Evolutionary conservation across 139 green algal species (phyloP).

Genomic region (Auxenochlorella pyrenoidosa): DNA sequence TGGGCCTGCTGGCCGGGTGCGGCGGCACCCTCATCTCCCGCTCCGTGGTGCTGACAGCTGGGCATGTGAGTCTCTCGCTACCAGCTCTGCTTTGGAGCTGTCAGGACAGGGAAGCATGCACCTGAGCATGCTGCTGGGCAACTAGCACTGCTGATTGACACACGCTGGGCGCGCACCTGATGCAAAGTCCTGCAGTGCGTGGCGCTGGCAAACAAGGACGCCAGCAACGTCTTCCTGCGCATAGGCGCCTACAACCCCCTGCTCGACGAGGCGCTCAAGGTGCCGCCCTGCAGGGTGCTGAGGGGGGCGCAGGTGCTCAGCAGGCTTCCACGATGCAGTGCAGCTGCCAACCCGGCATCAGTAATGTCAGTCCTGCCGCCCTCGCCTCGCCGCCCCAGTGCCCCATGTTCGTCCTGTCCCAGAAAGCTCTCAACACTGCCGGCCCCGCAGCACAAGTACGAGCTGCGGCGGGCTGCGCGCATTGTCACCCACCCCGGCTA

Average conservation of each 20-base stretch:
- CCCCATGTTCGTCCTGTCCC: not conserved
- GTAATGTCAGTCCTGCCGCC: too few relatives aligned
- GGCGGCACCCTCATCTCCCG: constrained; percentile 24
- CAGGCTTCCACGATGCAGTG: too few relatives aligned
- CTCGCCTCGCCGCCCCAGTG: not conserved
- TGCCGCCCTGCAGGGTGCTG: not conserved
- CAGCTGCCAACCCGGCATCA: too few relatives aligned
- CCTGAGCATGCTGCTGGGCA: too few relatives aligned
- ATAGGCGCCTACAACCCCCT: constrained; percentile 25
- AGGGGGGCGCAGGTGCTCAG: too few relatives aligned
- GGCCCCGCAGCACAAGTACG: not conserved
- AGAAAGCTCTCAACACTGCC: too few relatives aligned
- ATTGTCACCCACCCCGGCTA: not conserved
- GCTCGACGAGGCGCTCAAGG: not conserved
- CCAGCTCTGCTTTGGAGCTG: too few relatives aligned
- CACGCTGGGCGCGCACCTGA: too few relatives aligned
- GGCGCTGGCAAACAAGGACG: not conserved
- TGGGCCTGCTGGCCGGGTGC: constrained; percentile 19
- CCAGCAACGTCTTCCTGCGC: constrained; percentile 7
- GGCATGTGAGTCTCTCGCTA: not conserved
- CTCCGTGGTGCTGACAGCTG: constrained; percentile 10
- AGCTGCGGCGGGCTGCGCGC: not conserved
- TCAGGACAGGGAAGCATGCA: too few relatives aligned
- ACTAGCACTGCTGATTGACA: not conserved
- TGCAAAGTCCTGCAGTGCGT: not conserved